Conservation (phyloP, 164 flowering plant species). For the Vitis cinerea region DNA sequence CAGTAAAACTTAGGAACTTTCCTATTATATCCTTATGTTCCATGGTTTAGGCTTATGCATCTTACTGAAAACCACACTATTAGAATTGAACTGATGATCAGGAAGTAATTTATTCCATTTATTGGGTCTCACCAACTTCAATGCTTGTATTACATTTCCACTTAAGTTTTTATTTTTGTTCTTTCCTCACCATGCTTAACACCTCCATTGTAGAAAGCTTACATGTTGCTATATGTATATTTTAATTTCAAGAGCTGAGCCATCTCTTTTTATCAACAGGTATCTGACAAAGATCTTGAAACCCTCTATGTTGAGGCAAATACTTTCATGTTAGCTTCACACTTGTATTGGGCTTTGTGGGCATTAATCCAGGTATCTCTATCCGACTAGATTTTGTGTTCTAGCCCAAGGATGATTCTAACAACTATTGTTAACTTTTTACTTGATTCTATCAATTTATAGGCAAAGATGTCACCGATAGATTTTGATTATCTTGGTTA, state of each 20-base stretch:
- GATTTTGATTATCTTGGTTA: constrained; percentile 88
- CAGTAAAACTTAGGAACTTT: too few relatives aligned
- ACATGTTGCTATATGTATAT: background rate
- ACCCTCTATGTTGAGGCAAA: constrained; percentile 80
- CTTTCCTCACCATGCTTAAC: background rate
- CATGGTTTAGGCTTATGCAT: too few relatives aligned
- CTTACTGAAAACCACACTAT: too few relatives aligned
- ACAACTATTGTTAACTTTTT: background rate
- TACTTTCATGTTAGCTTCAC: constrained; percentile 72
- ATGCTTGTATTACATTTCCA: background rate
- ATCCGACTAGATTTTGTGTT: background rate
- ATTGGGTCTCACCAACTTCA: too few relatives aligned
- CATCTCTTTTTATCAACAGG: constrained; percentile 36
- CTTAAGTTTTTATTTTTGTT: background rate
- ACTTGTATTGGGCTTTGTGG: constrained; percentile 95
- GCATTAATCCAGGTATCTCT: constrained; percentile 77
- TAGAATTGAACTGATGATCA: too few relatives aligned
- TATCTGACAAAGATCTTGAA: constrained; percentile 60
- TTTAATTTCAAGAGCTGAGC: background rate
- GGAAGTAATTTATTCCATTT: too few relatives aligned
- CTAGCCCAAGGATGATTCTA: background rate
- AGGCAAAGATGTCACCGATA: constrained; percentile 93
- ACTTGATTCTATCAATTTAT: background rate
- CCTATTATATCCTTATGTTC: too few relatives aligned
- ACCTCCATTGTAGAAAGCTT: constrained; percentile 1